A percentile compares a stretch with the other conserved stretches of the same genome.
phyloP scores from a whole-genome alignment of 2,329 filamentous ascomycete genomes.

The Huntiella decipiens region DNA sequence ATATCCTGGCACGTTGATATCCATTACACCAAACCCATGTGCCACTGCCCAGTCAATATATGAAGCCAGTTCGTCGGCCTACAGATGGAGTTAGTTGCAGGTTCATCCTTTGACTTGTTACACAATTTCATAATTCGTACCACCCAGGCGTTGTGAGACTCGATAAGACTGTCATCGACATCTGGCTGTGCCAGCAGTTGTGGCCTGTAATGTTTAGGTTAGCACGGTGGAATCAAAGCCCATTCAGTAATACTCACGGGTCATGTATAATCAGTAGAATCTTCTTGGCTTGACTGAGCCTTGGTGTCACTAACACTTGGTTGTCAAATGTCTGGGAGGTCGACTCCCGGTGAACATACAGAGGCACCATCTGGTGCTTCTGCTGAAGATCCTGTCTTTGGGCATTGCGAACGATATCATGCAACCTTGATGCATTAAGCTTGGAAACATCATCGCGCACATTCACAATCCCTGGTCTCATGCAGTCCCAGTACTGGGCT shows the following conservation, averaged over 20 bases:
- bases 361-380: constrained; percentile 56
- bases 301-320: constrained; percentile 65
- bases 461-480: constrained; percentile 49
- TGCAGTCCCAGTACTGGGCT: constrained; percentile 68
- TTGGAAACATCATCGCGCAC: constrained; percentile 32
- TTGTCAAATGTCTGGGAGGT: constrained; percentile 66
- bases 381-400: constrained; percentile 55
- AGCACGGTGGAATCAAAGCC: background rate
- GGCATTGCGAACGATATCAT: constrained; percentile 61
- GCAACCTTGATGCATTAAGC: constrained; percentile 43
- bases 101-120: background rate
- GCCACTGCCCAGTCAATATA: constrained; percentile 70
- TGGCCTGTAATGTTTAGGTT: constrained; percentile 29
- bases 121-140: constrained; percentile 33
- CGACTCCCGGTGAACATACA: constrained; percentile 58
- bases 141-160: constrained; percentile 73
- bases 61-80: constrained; percentile 64
- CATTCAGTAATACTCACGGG: constrained; percentile 38
- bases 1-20: constrained; percentile 75
- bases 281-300: constrained; percentile 44
- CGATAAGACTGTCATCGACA: constrained; percentile 50
- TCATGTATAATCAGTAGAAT: constrained; percentile 82
- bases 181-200: constrained; percentile 50
- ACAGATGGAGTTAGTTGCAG: constrained; percentile 8
- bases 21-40: constrained; percentile 69